A percentile compares a stretch with the other conserved stretches of the same genome.
These are phyloP conservation scores for Sclerotiophoma versabilis DNA, from an alignment of 2,329 filamentous ascomycete genomes.

Conservation along the genomic window DNA sequence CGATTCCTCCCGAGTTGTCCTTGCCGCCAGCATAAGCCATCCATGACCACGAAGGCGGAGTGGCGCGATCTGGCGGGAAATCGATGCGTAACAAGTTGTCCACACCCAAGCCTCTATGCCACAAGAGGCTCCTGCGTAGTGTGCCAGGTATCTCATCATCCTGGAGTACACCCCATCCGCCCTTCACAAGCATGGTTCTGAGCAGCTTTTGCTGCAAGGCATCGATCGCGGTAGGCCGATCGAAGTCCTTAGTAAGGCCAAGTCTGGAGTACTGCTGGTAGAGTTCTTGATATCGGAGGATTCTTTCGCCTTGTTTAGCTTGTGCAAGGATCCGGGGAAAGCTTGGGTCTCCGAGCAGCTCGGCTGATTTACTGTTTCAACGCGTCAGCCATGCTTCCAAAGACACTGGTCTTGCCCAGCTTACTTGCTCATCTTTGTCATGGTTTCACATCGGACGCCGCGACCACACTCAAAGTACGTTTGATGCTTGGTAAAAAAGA, in stretches of 20 bases:
- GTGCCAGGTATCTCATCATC: background rate
- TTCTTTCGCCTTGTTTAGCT: background rate
- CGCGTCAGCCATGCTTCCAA: too few species aligned
- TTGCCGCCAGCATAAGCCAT: background rate
- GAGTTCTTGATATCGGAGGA: slow-evolving; percentile 18
- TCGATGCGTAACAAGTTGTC: background rate
- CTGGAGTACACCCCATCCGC: background rate
- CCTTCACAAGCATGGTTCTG: slow-evolving; percentile 11
- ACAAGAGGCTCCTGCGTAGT: background rate
- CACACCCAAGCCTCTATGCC: background rate
- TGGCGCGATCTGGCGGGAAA: background rate
- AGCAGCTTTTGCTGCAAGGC: slow-evolving; percentile 44
- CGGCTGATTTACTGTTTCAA: slow-evolving; percentile 32
- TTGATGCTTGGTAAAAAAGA: slow-evolving; percentile 34
- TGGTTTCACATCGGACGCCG: slow-evolving; percentile 27
- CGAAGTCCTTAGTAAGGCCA: slow-evolving; percentile 21
- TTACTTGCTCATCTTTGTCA: slow-evolving; percentile 26
- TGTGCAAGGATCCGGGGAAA: slow-evolving; percentile 23
- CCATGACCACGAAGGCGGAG: background rate
- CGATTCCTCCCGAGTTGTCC: background rate
- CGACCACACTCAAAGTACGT: slow-evolving; percentile 38
- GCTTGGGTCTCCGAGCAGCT: slow-evolving; percentile 38
- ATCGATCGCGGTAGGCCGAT: slow-evolving; percentile 43
- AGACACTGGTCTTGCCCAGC: too few species aligned
- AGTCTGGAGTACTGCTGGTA: slow-evolving; percentile 45